Evolutionary conservation across 2,329 filamentous ascomycete genomes (phyloP).

Genomic region (Aspergillus ochraceus): DNA sequence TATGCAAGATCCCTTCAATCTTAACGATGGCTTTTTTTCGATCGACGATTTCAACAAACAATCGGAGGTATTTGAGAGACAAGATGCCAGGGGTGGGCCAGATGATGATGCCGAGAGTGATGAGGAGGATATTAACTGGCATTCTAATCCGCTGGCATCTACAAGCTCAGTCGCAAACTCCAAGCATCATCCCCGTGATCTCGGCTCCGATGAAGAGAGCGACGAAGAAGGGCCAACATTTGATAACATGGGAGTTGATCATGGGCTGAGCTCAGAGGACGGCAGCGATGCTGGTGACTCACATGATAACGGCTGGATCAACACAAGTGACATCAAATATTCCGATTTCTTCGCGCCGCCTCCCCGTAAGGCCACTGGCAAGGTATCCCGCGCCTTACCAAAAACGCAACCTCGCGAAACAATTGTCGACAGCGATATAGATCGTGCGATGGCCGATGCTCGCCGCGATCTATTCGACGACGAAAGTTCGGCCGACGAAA

Average conservation of each 20-base stretch:
- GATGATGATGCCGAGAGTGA: constrained; percentile 75
- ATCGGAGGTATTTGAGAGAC: constrained; percentile 83
- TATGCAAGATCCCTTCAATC: constrained; percentile 72
- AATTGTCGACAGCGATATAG: constrained; percentile 66
- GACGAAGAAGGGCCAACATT: constrained; percentile 81
- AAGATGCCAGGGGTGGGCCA: constrained; percentile 74
- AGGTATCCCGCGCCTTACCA: constrained; percentile 53
- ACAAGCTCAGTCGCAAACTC: constrained; percentile 13
- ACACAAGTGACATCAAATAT: constrained; percentile 88
- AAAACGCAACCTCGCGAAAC: constrained; percentile 49
- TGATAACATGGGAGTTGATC: constrained; percentile 73
- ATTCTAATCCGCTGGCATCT: constrained; percentile 67
- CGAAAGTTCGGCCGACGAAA: constrained; percentile 52
- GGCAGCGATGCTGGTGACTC: constrained; percentile 59
- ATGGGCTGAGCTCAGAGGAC: constrained; percentile 62
- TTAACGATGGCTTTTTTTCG: constrained; percentile 98
- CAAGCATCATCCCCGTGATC: constrained; percentile 15
- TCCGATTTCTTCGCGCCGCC: constrained; percentile 92
- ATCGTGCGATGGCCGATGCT: constrained; percentile 82
- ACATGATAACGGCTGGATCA: constrained; percentile 61
- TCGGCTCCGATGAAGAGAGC: constrained; percentile 37
- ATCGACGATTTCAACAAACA: constrained; percentile 97
- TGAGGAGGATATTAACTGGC: constrained; percentile 83
- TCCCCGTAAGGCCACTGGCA: constrained; percentile 65
- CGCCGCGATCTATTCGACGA: constrained; percentile 90